Evolutionary conservation across 176 grass and related monocot genomes (phyloP).

Genomic region (Musa beccarii): DNA sequence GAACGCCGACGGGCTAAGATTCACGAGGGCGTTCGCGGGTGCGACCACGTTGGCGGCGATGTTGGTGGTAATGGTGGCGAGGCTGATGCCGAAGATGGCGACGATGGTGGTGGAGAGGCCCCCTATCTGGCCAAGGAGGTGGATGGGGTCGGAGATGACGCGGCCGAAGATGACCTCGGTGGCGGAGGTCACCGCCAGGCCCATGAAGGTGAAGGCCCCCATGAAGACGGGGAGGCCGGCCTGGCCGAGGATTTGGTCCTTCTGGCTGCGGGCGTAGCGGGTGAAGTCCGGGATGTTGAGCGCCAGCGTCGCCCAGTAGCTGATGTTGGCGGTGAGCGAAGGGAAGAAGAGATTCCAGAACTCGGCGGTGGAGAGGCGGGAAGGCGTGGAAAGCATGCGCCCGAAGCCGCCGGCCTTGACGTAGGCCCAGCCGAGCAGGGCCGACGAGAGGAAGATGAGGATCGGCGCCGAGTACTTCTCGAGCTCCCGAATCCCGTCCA

Average conservation of each 20-base stretch:
- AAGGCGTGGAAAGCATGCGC: slow-evolving; percentile 49
- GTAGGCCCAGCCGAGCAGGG: slow-evolving; percentile 76
- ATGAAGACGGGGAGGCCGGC: slow-evolving; percentile 80
- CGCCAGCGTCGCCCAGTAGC: slow-evolving; percentile 93
- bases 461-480: slow-evolving; percentile 77
- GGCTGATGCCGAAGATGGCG: slow-evolving; percentile 85
- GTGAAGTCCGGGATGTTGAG: slow-evolving; percentile 93
- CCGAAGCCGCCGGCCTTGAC: slow-evolving; percentile 65
- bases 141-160: slow-evolving; percentile 79
- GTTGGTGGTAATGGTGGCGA: slow-evolving; percentile 88
- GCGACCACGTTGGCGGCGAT: slow-evolving; percentile 89
- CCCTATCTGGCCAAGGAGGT: slow-evolving; percentile 64
- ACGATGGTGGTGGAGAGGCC: slow-evolving; percentile 55
- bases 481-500: slow-evolving; percentile 79
- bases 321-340: slow-evolving; percentile 81
- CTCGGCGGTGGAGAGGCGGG: slow-evolving; percentile 39
- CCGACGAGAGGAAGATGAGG: slow-evolving; percentile 57
- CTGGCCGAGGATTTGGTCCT: slow-evolving; percentile 80
- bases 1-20: slow-evolving; percentile 62
- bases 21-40: slow-evolving; percentile 75
- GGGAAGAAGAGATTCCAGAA: slow-evolving; percentile 94
- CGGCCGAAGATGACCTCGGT: slow-evolving; percentile 83
- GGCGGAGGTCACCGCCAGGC: slow-evolving; percentile 69
- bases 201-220: slow-evolving; percentile 81
- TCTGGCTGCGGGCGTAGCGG: slow-evolving; percentile 67